Conservation (phyloP, 441 rosid genomes). For the Theobroma grandiflorum region DNA sequence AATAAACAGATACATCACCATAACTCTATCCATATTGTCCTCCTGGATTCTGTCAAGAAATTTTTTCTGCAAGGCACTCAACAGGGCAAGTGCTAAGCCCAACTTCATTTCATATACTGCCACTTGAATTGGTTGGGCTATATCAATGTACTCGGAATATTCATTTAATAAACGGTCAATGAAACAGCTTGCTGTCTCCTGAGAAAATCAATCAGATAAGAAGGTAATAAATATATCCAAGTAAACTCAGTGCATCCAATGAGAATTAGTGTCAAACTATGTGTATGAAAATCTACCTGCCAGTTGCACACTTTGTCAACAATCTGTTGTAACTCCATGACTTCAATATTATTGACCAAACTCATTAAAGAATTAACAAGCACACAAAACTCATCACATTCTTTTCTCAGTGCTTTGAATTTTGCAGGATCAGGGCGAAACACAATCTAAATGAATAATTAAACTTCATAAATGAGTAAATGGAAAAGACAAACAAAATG, state of each 20-base stretch:
- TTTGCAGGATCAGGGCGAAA: conserved; percentile 76
- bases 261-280: conserved; percentile 10
- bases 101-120: conserved; percentile 93
- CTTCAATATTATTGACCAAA: conserved; percentile 47
- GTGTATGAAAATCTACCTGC: conserved; percentile 65
- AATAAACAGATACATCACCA: conserved; percentile 52
- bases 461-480: conserved; percentile 5
- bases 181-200: conserved; percentile 83
- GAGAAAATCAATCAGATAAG: conserved; percentile 40
- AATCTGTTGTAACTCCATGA: conserved; percentile 58
- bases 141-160: conserved; percentile 73
- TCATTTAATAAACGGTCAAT: conserved; percentile 69
- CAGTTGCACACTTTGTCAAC: conserved; percentile 71
- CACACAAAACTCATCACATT: conserved; percentile 68
- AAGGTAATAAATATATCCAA: conserved; percentile 19
- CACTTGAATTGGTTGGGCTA: conserved; percentile 93
- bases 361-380: conserved; percentile 51
- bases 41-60: conserved; percentile 48
- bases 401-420: conserved; percentile 71
- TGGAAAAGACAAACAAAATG: background rate
- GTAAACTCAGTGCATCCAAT: background rate
- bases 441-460: conserved; percentile 57
- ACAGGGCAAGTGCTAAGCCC: conserved; percentile 75
- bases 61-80: conserved; percentile 54
- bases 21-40: conserved; percentile 58